These are phyloP conservation scores for Sphagnurus paluster DNA, from an alignment of 1,284 basidiomycete species.

Conservation along the genomic window DNA sequence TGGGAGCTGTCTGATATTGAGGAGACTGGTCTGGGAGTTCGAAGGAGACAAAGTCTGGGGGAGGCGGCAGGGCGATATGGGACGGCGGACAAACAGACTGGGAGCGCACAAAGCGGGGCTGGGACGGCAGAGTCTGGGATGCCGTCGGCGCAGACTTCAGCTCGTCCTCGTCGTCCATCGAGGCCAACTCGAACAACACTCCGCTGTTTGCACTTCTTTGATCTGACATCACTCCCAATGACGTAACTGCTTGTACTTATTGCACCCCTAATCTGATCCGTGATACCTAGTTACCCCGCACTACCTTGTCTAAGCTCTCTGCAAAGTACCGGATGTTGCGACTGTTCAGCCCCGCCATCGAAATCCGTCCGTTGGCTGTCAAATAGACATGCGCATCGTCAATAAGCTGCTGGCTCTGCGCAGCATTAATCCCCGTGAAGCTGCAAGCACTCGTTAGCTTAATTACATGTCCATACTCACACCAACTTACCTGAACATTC, in stretches of 20 bases:
- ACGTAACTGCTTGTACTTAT: too few species aligned
- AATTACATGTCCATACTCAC: background rate
- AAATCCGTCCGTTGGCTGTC: slow-evolving; percentile 85
- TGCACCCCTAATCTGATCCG: slow-evolving; percentile 4
- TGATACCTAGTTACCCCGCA: slow-evolving; percentile 28
- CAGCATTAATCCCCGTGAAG: slow-evolving; percentile 74
- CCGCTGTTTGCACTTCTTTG: slow-evolving; percentile 17
- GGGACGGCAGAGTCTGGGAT: slow-evolving; percentile 13
- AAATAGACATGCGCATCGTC: slow-evolving; percentile 88
- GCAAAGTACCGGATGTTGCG: slow-evolving; percentile 79
- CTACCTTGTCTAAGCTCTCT: slow-evolving; percentile 69
- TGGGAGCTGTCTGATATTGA: slow-evolving; percentile 21
- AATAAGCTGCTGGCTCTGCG: slow-evolving; percentile 72
- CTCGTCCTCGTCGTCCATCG: slow-evolving; percentile 16
- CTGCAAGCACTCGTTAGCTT: slow-evolving; percentile 36
- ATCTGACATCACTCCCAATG: slow-evolving; percentile 18
- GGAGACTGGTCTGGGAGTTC: slow-evolving; percentile 9
- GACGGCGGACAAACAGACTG: slow-evolving; percentile 18
- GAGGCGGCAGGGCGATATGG: slow-evolving; percentile 34
- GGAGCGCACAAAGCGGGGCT: background rate
- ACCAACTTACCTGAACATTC: slow-evolving; percentile 80
- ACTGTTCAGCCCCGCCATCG: slow-evolving; percentile 65
- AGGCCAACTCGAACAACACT: slow-evolving; percentile 13
- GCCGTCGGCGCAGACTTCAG: slow-evolving; percentile 8
- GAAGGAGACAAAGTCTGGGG: slow-evolving; percentile 22